Evolutionary conservation across 495 filamentous ascomycete genomes (phyloP).

Genomic region (Hamigera avellanea): DNA sequence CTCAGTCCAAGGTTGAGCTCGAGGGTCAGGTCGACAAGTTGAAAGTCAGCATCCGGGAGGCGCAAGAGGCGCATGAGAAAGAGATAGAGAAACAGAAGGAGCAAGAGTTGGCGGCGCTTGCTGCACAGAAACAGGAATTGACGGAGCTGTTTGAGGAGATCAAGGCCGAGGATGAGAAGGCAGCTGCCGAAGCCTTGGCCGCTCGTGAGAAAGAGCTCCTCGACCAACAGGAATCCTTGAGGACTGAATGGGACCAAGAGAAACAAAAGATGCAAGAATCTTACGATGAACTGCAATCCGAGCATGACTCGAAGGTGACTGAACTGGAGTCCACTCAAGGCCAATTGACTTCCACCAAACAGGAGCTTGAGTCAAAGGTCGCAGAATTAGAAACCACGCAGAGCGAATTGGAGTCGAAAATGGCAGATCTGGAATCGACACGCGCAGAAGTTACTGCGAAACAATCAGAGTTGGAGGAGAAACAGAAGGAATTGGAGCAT

Average conservation of each 20-base stretch:
- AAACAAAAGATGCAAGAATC: slow-evolving; percentile 30
- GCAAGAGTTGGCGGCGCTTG: slow-evolving; percentile 26
- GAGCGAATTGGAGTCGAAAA: slow-evolving; percentile 4
- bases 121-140: slow-evolving; percentile 30
- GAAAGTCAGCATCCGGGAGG: slow-evolving; percentile 33
- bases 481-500: slow-evolving; percentile 5
- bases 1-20: slow-evolving; percentile 24
- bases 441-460: slow-evolving; percentile 11
- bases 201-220: slow-evolving; percentile 27
- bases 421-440: slow-evolving; percentile 6
- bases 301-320: slow-evolving; percentile 21
- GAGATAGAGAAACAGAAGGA: slow-evolving; percentile 28
- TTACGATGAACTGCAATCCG: slow-evolving; percentile 23
- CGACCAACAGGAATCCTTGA: slow-evolving; percentile 25
- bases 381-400: slow-evolving; percentile 21
- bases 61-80: slow-evolving; percentile 22
- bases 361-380: slow-evolving; percentile 14
- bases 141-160: slow-evolving; percentile 38
- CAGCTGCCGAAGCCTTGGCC: slow-evolving; percentile 24
- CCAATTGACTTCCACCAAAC: slow-evolving; percentile 12
- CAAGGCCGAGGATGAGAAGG: slow-evolving; percentile 36
- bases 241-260: slow-evolving; percentile 32
- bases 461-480: slow-evolving; percentile 3
- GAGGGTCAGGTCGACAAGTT: slow-evolving; percentile 41
- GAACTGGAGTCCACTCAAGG: slow-evolving; percentile 24